These are phyloP conservation scores for Vaccinium myrtillus DNA, from an alignment of 148 eudicot species.

Conservation along the genomic window DNA sequence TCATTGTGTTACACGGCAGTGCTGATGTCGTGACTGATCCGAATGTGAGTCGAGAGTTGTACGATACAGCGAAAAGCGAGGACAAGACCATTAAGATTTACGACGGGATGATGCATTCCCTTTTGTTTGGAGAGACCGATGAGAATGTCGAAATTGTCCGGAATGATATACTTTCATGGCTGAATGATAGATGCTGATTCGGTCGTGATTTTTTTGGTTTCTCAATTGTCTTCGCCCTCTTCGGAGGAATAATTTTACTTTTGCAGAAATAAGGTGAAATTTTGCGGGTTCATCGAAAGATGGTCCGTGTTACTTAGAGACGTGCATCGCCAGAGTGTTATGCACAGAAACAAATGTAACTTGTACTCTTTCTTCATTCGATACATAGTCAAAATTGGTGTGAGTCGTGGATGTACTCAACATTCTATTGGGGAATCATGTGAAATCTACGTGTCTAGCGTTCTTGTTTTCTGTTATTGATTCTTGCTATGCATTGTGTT, in stretches of 20 bases:
- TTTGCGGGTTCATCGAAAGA: not conserved
- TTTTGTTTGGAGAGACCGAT: constrained; percentile 93
- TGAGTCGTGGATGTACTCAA: too few relatives aligned
- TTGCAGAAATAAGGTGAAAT: not conserved
- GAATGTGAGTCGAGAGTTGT: constrained; percentile 66
- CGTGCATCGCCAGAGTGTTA: not conserved
- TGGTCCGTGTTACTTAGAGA: not conserved
- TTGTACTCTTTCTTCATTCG: too few relatives aligned
- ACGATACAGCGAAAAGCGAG: constrained; percentile 58
- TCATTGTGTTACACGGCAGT: constrained; percentile 76
- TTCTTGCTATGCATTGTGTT: too few relatives aligned
- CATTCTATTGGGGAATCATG: too few relatives aligned
- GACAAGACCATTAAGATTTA: constrained; percentile 77
- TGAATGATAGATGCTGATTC: constrained; percentile 56
- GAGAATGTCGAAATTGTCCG: constrained; percentile 78
- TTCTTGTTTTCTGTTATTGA: too few relatives aligned
- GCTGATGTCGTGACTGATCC: constrained; percentile 92
- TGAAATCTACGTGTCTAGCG: too few relatives aligned
- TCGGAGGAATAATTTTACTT: not conserved
- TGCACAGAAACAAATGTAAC: too few relatives aligned
- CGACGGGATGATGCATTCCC: constrained; percentile 88
- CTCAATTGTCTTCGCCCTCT: not conserved
- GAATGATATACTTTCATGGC: constrained; percentile 64
- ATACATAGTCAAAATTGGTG: too few relatives aligned
- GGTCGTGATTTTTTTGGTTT: not conserved